Evolutionary conservation across 768 basidiomycete genomes (phyloP).

Genomic region (Polyporus arcularius): DNA sequence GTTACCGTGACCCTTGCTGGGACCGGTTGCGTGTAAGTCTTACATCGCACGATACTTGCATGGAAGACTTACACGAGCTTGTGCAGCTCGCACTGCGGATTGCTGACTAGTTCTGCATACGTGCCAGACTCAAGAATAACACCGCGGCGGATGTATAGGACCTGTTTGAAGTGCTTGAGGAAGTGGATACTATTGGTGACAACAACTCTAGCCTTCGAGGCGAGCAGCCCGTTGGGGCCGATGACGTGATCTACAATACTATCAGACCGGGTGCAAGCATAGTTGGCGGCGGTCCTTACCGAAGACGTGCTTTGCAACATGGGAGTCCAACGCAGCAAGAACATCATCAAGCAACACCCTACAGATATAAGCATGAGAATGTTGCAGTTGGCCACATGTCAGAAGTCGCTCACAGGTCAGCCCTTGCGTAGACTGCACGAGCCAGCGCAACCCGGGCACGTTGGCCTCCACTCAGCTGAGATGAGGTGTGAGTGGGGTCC

Average conservation of each 20-base stretch:
- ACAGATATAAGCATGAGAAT: not conserved
- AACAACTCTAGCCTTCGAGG: conserved; percentile 79
- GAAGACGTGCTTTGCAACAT: conserved; percentile 85
- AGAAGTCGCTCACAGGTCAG: conserved; percentile 66
- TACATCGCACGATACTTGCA: not conserved
- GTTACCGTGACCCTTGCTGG: conserved; percentile 31
- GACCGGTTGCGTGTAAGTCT: not conserved
- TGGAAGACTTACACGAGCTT: conserved; percentile 68
- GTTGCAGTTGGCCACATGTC: not conserved
- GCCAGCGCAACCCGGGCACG: conserved; percentile 83
- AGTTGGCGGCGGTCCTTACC: conserved; percentile 39
- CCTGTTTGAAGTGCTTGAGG: conserved; percentile 71
- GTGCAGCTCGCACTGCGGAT: conserved; percentile 64
- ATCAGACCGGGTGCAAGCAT: conserved; percentile 5
- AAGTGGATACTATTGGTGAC: conserved; percentile 91
- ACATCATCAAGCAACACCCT: conserved; percentile 89
- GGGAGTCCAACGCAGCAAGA: conserved; percentile 82
- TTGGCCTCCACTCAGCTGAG: conserved; percentile 79
- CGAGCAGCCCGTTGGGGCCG: conserved; percentile 80
- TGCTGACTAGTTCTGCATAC: conserved; percentile 58
- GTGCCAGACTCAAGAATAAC: conserved; percentile 78
- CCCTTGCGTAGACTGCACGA: conserved; percentile 87
- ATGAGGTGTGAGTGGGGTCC: not conserved
- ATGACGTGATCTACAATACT: conserved; percentile 69
- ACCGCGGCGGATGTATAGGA: conserved; percentile 77